Evolutionary conservation across 345 rosid species (phyloP), one percentile per base, ranked within the genome.

Genomic region (Eucalyptus sp.): DNA sequence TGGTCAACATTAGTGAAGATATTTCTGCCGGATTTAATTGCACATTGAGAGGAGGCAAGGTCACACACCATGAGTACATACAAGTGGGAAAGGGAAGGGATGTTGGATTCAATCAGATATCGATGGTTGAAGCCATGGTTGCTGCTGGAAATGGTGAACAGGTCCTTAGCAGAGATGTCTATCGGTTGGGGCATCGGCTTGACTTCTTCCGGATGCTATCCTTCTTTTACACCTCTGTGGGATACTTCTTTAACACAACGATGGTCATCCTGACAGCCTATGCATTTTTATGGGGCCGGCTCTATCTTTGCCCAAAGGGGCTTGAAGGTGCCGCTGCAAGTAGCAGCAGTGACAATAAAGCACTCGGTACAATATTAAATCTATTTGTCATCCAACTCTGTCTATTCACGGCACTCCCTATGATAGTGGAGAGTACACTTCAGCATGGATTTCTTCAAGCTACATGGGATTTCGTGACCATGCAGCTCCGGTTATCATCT

Each of bases 401-500:
- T 11, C 91, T 91, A 41, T 92, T 90, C 90, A 92, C 92, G 20
- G 93, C 92, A 54, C 90, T 92, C 66, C 93, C 93, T 3, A 85
- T 92, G 91, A 92, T 92, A 27, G 92, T 92, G 17, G 93, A 92
- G 89, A 91, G 89, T 81, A 86, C 92, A 86, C 92, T 92, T 50
- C 92, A 91, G 90, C 89, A 89, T 20, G 93, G 93, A 24, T 89
- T 91, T 87, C 90, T 91, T 80, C 90, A 90, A 85, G 93, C 93
- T 87, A 86, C 89, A 20, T 91, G 92, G 92, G 92, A 92, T 88
- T 92, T 92, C 89, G 71, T 92, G 51, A 91, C 91, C 3, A 91
- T 89, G 91, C 93, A 92, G 89, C 90, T 92, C 84, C 94, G 91
- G 92, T 90, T 92, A 10, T 92, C 94, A 27, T 91, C 93, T 84